Evolutionary conservation across 1,284 basidiomycete species (phyloP).

Genomic region (Caloboletus inedulis): DNA sequence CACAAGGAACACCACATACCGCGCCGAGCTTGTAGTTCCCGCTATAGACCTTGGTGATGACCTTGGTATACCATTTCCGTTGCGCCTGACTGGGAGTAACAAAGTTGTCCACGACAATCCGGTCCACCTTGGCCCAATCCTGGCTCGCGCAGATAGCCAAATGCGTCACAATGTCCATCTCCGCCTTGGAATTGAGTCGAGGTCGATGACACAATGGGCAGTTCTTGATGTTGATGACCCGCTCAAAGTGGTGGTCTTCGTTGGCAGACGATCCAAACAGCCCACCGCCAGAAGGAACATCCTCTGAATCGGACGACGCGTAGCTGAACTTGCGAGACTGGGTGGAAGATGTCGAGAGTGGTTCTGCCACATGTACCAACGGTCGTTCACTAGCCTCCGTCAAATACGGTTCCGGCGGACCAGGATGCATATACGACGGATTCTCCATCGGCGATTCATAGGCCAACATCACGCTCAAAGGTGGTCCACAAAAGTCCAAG

Average conservation of each 20-base stretch:
- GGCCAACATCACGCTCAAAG: constrained; percentile 29
- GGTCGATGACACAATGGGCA: constrained; percentile 94
- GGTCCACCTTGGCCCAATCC: constrained; percentile 88
- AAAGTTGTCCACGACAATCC: constrained; percentile 91
- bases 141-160: constrained; percentile 90
- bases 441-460: constrained; percentile 27
- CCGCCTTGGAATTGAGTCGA: constrained; percentile 79
- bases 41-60: constrained; percentile 79
- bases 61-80: constrained; percentile 93
- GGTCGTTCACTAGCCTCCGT: constrained; percentile 49
- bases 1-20: constrained; percentile 40
- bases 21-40: constrained; percentile 91
- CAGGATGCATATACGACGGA: constrained; percentile 9
- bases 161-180: constrained; percentile 92
- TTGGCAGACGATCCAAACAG: constrained; percentile 2
- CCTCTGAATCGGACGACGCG: constrained; percentile 47
- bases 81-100: constrained; percentile 96
- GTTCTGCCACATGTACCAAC: constrained; percentile 35
- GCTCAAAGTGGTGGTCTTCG: constrained; percentile 62
- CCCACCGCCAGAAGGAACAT: constrained; percentile 25
- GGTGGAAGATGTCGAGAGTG: constrained; percentile 23
- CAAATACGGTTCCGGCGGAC: constrained; percentile 28
- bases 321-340: constrained; percentile 33
- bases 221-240: constrained; percentile 91
- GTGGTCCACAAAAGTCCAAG: constrained; percentile 64